Percentiles rank a stretch among this genome's conserved stretches.
Evolutionary conservation across 345 rosid genomes (phyloP).

Genomic region (Aegle marmelos): DNA sequence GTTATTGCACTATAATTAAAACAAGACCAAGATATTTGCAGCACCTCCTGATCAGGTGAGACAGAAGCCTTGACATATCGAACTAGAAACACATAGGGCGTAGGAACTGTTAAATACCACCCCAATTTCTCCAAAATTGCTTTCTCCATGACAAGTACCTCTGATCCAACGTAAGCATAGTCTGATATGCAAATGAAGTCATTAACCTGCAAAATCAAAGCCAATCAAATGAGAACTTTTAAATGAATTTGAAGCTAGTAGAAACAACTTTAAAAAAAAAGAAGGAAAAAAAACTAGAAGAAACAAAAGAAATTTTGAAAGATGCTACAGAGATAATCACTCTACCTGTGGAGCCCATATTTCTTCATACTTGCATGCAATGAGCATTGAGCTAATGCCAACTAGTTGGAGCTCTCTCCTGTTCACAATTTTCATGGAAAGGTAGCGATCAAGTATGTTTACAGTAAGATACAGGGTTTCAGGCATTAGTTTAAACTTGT

Average conservation of each 20-base stretch:
- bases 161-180: slow-evolving; percentile 67
- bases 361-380: slow-evolving; percentile 92
- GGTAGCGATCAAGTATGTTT: slow-evolving; percentile 72
- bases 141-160: slow-evolving; percentile 78
- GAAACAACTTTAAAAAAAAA: too few relatives aligned
- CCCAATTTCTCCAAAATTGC: slow-evolving; percentile 60
- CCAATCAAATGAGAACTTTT: neutral
- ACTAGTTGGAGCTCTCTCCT: slow-evolving; percentile 73
- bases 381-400: slow-evolving; percentile 84
- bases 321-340: neutral
- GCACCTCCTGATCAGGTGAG: slow-evolving; percentile 52
- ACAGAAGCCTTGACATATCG: slow-evolving; percentile 73
- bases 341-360: slow-evolving; percentile 87
- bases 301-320: neutral
- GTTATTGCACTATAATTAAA: neutral
- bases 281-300: neutral
- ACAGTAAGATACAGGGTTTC: slow-evolving; percentile 83
- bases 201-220: slow-evolving; percentile 44
- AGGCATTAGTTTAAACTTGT: slow-evolving; percentile 72
- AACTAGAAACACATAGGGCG: slow-evolving; percentile 78
- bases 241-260: neutral
- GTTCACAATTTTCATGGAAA: slow-evolving; percentile 54
- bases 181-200: slow-evolving; percentile 85
- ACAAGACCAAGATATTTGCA: neutral
- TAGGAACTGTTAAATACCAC: slow-evolving; percentile 84